Conservation (phyloP, 2,329 filamentous ascomycete species). For the Xylaria arbuscula region DNA sequence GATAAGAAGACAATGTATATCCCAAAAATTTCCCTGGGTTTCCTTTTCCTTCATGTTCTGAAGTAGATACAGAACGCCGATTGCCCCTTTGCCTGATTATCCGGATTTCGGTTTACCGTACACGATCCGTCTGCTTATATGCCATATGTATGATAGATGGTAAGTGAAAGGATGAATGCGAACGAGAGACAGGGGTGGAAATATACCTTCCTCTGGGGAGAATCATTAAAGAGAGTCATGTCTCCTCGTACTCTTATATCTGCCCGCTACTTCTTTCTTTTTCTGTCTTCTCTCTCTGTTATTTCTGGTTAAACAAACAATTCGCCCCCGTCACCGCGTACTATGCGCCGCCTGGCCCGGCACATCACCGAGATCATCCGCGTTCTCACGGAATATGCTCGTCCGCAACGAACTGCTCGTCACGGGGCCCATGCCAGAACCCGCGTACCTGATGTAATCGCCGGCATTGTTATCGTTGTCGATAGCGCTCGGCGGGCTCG, state of each 20-base stretch:
- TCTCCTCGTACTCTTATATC: conserved; percentile 3
- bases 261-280: not conserved
- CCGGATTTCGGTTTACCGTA: not conserved
- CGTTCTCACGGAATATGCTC: conserved; percentile 46
- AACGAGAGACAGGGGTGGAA: not conserved
- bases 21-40: not conserved
- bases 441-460: conserved; percentile 32
- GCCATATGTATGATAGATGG: not conserved
- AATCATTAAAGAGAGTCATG: conserved; percentile 1
- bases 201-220: not conserved
- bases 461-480: conserved; percentile 25
- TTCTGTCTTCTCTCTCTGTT: not conserved
- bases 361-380: conserved; percentile 41
- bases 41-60: not conserved
- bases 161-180: not conserved
- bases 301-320: no score
- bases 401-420: conserved; percentile 32
- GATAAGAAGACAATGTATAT: not conserved
- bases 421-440: not conserved
- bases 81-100: not conserved
- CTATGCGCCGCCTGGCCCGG: conserved; percentile 6
- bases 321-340: conserved; percentile 20
- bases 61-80: not conserved
- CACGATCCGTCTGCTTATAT: not conserved
- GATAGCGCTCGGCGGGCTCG: conserved; percentile 40